Evolutionary conservation across 139 green algal genomes (phyloP).

Genomic region (Tetradesmus obliquus): DNA sequence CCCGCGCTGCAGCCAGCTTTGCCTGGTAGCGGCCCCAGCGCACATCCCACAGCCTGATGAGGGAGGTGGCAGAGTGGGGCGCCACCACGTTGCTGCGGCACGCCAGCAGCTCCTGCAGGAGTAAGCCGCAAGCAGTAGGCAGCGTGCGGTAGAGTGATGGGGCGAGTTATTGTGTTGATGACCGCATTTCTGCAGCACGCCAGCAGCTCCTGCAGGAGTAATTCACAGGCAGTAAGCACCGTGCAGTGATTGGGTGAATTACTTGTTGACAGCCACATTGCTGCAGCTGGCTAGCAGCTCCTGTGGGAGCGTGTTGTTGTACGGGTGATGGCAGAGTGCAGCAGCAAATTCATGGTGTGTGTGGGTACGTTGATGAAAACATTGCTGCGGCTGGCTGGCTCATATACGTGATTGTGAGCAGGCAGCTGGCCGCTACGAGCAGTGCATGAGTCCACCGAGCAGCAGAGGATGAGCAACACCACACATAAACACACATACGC

Average conservation of each 20-base stretch:
- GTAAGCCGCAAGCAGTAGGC: background rate
- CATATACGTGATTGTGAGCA: too few species aligned
- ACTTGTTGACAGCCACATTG: background rate
- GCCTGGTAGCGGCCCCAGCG: constrained; percentile 18
- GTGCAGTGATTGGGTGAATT: too few species aligned
- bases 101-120: background rate
- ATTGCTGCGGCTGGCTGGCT: too few species aligned
- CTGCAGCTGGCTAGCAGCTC: background rate
- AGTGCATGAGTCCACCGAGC: too few species aligned
- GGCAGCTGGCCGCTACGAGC: too few species aligned
- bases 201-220: background rate
- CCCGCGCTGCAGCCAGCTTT: background rate
- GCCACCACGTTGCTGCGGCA: background rate
- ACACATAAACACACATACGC: too few species aligned
- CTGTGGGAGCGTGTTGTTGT: background rate
- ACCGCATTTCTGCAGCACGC: background rate
- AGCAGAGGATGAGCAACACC: too few species aligned
- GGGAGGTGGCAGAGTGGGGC: background rate
- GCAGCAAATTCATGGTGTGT: background rate
- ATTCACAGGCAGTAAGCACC: background rate
- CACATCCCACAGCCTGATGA: constrained; percentile 29
- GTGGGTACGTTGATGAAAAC: too few species aligned
- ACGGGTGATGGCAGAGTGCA: background rate
- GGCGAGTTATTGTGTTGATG: background rate
- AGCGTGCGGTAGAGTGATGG: background rate